A percentile compares a stretch with the other conserved stretches of the same genome.
These are phyloP conservation scores for Darksidea phi DNA, from an alignment of 495 filamentous ascomycete genomes.

Conservation along the genomic window DNA sequence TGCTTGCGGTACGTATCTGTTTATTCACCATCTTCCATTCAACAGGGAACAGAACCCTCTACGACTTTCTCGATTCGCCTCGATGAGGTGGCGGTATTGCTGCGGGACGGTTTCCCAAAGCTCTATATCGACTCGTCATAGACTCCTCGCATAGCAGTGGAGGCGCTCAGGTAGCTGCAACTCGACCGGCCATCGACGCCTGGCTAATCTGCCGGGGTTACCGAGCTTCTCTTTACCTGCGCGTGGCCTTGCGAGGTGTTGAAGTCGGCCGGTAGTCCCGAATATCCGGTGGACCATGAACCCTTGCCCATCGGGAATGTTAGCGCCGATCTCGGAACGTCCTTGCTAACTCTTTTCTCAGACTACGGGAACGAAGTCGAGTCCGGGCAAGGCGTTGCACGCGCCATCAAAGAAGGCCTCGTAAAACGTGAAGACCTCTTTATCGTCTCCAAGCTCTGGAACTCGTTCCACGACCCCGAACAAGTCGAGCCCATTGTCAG, in stretches of 20 bases:
- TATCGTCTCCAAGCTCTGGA: conserved; percentile 72
- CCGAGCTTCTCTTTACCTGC: too few species aligned
- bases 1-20: conserved; percentile 32
- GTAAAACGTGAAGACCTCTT: conserved; percentile 62
- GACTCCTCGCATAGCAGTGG: too few species aligned
- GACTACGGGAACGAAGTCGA: conserved; percentile 54
- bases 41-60: too few species aligned
- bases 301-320: neutral
- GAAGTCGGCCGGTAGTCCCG: neutral
- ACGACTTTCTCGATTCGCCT: too few species aligned
- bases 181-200: neutral
- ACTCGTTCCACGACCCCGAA: conserved; percentile 62
- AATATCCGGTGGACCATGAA: neutral
- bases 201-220: too few species aligned
- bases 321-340: neutral
- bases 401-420: conserved; percentile 55
- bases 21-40: too few species aligned
- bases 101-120: too few species aligned
- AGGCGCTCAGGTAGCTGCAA: neutral
- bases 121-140: too few species aligned
- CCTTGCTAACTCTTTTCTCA: conserved; percentile 1
- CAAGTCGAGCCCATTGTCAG: conserved; percentile 60
- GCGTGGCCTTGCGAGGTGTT: neutral
- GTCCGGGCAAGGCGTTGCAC: conserved; percentile 48
- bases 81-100: too few species aligned